Percentiles rank a stretch among this genome's conserved stretches.
These are phyloP conservation scores for Mortierella hygrophila DNA, from an alignment of 192 early-diverging fungal species.

Conservation along the genomic window DNA sequence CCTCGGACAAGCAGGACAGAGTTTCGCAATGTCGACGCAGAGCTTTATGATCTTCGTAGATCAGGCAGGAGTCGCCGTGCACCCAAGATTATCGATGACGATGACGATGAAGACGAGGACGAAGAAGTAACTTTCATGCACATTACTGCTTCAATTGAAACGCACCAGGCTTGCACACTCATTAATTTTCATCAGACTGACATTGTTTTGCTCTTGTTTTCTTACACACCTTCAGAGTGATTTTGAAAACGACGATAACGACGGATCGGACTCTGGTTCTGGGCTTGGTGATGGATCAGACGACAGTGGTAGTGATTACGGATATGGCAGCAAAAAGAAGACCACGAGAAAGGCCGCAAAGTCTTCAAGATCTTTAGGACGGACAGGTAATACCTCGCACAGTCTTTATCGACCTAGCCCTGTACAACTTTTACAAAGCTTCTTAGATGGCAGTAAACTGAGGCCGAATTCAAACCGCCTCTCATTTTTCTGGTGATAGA, in stretches of 20 bases:
- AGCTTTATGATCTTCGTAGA: conserved; percentile 74
- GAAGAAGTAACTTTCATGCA: conserved; percentile 19
- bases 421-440: background rate
- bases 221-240: conserved; percentile 42
- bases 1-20: conserved; percentile 56
- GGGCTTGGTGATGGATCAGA: conserved; percentile 36
- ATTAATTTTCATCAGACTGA: background rate
- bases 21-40: conserved; percentile 64
- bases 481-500: conserved; percentile 12
- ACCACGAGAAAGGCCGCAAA: conserved; percentile 58
- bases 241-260: conserved; percentile 52
- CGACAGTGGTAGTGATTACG: conserved; percentile 60
- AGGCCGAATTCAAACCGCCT: background rate
- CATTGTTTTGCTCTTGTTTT: conserved; percentile 3
- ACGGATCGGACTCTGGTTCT: conserved; percentile 40
- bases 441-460: background rate
- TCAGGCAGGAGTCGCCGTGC: conserved; percentile 64
- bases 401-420: background rate
- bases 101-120: conserved; percentile 43
- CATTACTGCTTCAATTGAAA: background rate
- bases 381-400: conserved; percentile 12
- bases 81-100: conserved; percentile 56
- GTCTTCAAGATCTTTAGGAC: conserved; percentile 57
- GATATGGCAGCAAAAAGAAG: conserved; percentile 46
- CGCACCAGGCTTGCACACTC: background rate